These are phyloP conservation scores for Suhomyces yuchorum DNA, from an alignment of 1,139 yeast genomes.

Conservation along the genomic window DNA sequence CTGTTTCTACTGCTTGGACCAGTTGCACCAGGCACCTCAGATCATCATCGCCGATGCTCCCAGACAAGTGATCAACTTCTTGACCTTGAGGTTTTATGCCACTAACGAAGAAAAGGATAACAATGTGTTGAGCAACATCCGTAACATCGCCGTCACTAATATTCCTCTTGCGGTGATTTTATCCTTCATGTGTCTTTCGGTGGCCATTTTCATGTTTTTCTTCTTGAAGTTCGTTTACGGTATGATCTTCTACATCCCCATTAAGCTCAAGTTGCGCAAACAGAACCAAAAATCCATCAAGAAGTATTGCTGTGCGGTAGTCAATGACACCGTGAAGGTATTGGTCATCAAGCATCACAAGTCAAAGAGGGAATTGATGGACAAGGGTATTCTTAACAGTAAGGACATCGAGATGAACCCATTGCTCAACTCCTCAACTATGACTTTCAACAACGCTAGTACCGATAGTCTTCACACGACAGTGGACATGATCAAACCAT, in stretches of 20 bases:
- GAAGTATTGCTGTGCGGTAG: constrained; percentile 58
- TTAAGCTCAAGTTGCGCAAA: constrained; percentile 46
- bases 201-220: constrained; percentile 74
- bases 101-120: constrained; percentile 47
- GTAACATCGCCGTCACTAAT: constrained; percentile 60
- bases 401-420: constrained; percentile 32
- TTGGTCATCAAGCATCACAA: constrained; percentile 54
- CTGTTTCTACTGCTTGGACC: constrained; percentile 67
- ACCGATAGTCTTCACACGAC: constrained; percentile 3
- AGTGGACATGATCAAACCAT: constrained; percentile 7
- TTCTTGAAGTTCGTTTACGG: constrained; percentile 63
- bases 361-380: constrained; percentile 36
- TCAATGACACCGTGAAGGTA: constrained; percentile 55
- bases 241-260: constrained; percentile 55
- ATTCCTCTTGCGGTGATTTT: constrained; percentile 67
- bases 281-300: constrained; percentile 47
- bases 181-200: constrained; percentile 74
- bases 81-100: constrained; percentile 63
- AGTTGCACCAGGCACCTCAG: constrained; percentile 64
- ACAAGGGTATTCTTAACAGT: constrained; percentile 34
- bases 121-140: constrained; percentile 55
- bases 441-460: constrained; percentile 8
- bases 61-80: constrained; percentile 81
- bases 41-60: constrained; percentile 80
- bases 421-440: constrained; percentile 21